Conservation (phyloP, 257 asterid genomes). For the Avicennia marina region DNA sequence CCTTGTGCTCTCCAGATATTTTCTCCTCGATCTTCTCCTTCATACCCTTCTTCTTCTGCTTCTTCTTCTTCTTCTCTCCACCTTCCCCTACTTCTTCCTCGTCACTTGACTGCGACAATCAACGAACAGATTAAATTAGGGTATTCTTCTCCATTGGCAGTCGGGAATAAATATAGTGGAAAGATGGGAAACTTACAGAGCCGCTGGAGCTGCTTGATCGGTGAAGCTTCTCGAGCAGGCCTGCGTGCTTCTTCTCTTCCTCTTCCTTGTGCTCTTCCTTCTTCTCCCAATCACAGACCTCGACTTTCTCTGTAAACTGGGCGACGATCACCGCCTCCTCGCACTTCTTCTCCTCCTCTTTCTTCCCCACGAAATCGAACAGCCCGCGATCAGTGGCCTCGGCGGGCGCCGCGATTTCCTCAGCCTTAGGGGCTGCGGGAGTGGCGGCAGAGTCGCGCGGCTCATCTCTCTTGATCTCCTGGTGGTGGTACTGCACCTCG, state of each 20-base stretch:
- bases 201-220: conserved; percentile 55
- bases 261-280: conserved; percentile 4
- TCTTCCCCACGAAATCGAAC: conserved; percentile 46
- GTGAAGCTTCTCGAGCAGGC: conserved; percentile 38
- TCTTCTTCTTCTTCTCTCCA: conserved; percentile 50
- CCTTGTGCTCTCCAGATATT: too few relatives aligned
- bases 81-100: conserved; percentile 56
- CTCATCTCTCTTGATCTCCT: conserved; percentile 22
- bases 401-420: conserved; percentile 18
- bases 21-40: too few relatives aligned
- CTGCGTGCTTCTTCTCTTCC: conserved; percentile 35
- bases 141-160: too few relatives aligned
- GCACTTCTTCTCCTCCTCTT: conserved; percentile 37
- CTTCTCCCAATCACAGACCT: conserved; percentile 32
- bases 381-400: conserved; percentile 50
- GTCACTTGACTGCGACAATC: conserved; percentile 52
- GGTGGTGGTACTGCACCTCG: conserved; percentile 20
- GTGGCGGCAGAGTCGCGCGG: background rate
- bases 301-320: conserved; percentile 46
- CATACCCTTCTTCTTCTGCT: too few relatives aligned
- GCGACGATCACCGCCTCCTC: conserved; percentile 28
- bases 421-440: conserved; percentile 23
- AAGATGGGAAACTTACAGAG: conserved; percentile 46
- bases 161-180: background rate
- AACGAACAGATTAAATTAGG: background rate